phyloP scores from a whole-genome alignment of 2,329 filamentous ascomycete genomes.

The Zelopaecilomyces penicillatus region DNA sequence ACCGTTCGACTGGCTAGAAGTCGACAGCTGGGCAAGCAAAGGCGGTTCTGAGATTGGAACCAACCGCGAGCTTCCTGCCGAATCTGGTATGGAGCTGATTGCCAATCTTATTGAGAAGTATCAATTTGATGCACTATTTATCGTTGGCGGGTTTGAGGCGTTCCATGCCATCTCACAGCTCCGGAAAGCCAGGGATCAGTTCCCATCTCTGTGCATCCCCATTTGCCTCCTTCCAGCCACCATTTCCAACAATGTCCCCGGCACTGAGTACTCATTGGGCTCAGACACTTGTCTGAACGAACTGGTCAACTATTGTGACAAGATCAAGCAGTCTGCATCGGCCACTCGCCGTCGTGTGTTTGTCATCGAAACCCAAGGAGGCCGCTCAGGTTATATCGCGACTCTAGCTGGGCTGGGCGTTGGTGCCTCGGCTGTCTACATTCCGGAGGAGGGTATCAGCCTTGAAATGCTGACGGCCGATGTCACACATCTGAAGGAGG shows the following conservation, averaged over 20 bases:
- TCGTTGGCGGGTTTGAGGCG: conserved; percentile 92
- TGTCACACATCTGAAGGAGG: conserved; percentile 78
- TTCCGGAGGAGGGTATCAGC: conserved; percentile 90
- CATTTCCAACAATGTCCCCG: conserved; percentile 96
- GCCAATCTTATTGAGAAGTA: conserved; percentile 78
- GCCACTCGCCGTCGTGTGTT: conserved; percentile 90
- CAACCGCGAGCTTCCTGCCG: conserved; percentile 83
- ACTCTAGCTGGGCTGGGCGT: conserved; percentile 86
- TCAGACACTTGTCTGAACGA: conserved; percentile 97
- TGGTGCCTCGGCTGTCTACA: conserved; percentile 88
- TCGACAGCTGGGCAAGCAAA: conserved; percentile 90
- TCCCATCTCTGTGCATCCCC: conserved; percentile 82
- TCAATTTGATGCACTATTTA: conserved; percentile 83
- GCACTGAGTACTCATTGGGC: conserved; percentile 92
- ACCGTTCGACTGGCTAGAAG: conserved; percentile 84
- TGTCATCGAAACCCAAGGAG: conserved; percentile 95
- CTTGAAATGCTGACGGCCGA: conserved; percentile 88
- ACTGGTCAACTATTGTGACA: conserved; percentile 89
- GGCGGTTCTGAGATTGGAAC: conserved; percentile 97
- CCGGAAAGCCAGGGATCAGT: conserved; percentile 68
- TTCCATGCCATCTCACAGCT: conserved; percentile 89
- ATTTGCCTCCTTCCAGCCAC: conserved; percentile 91
- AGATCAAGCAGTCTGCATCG: conserved; percentile 93
- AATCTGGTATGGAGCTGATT: conserved; percentile 73
- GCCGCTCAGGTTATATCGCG: conserved; percentile 86